Conservation (phyloP, 805 yeast genomes). For the Sugiyamaella floridensis region DNA sequence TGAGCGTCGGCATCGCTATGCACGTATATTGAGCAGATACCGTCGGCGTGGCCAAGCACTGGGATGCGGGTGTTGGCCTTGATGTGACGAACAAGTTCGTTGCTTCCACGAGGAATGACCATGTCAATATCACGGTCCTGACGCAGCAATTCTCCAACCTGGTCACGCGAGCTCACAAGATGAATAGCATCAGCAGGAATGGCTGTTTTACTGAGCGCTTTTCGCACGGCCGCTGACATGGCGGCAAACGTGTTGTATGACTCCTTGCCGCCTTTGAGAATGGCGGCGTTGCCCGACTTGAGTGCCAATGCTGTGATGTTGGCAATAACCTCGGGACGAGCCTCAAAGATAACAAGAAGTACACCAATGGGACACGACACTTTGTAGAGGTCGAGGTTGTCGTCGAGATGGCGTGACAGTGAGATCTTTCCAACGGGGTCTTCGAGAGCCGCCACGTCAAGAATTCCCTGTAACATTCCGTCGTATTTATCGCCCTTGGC, state of each 20-base stretch:
- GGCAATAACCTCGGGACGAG: slow-evolving; percentile 98
- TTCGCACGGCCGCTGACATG: slow-evolving; percentile 65
- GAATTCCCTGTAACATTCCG: slow-evolving; percentile 87
- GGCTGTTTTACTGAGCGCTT: slow-evolving; percentile 52
- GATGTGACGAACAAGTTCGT: slow-evolving; percentile 79
- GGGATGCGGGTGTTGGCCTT: slow-evolving; percentile 89
- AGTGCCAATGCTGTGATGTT: slow-evolving; percentile 92
- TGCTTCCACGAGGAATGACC: slow-evolving; percentile 98
- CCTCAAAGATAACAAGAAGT: slow-evolving; percentile 83
- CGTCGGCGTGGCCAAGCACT: slow-evolving; percentile 97
- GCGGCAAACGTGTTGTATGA: slow-evolving; percentile 75
- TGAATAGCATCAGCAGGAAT: slow-evolving; percentile 82
- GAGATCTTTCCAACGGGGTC: slow-evolving; percentile 93
- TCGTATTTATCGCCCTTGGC: slow-evolving; percentile 80
- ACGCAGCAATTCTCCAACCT: slow-evolving; percentile 71
- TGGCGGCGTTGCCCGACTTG: slow-evolving; percentile 95
- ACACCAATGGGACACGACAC: slow-evolving; percentile 95
- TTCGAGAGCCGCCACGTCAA: slow-evolving; percentile 80
- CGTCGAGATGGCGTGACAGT: slow-evolving; percentile 78
- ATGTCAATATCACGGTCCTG: slow-evolving; percentile 90
- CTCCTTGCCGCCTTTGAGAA: slow-evolving; percentile 96
- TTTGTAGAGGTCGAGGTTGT: slow-evolving; percentile 74
- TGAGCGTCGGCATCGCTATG: slow-evolving; percentile 69
- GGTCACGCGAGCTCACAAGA: slow-evolving; percentile 80
- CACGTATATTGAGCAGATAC: slow-evolving; percentile 83